phyloP scores from a whole-genome alignment of 805 yeast genomes.

The Saccharomycopsis synnaedendra region DNA sequence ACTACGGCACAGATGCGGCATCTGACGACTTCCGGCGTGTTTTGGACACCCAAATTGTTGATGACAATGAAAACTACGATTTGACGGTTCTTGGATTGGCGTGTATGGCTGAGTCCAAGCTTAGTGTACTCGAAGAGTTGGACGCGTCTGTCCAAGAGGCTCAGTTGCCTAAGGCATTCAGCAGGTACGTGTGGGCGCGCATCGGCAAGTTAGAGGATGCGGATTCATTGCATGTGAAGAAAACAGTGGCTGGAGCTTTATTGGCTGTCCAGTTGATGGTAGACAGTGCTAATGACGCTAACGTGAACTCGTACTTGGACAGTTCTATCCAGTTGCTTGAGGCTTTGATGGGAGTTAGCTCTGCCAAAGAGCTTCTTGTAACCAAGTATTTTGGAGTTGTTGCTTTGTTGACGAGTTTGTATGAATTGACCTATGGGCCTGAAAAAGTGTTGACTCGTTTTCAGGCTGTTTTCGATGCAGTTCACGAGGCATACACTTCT shows the following conservation, averaged over 20 bases:
- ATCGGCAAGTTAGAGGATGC: neutral
- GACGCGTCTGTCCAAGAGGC: conserved; percentile 5
- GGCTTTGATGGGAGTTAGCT: neutral
- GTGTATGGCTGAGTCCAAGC: conserved; percentile 18
- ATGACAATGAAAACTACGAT: conserved; percentile 18
- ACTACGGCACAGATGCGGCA: conserved; percentile 16
- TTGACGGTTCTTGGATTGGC: conserved; percentile 20
- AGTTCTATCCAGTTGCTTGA: conserved; percentile 8
- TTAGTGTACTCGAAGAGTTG: conserved; percentile 16
- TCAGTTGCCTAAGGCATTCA: conserved; percentile 3
- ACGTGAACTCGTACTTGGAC: conserved; percentile 10
- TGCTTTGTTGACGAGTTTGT: conserved; percentile 10
- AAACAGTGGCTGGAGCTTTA: conserved; percentile 12
- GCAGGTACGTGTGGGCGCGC: conserved; percentile 2
- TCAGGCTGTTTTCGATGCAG: conserved; percentile 2
- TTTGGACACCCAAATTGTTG: conserved; percentile 1
- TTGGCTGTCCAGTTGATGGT: conserved; percentile 10
- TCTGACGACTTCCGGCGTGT: conserved; percentile 1
- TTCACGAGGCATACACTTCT: conserved; percentile 1
- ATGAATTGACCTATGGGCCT: conserved; percentile 7
- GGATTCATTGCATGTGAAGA: conserved; percentile 1
- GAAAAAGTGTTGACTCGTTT: conserved; percentile 2
- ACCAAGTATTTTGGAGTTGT: conserved; percentile 9
- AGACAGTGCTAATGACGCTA: conserved; percentile 1
- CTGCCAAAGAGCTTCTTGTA: neutral